Conservation (phyloP, 2,329 filamentous ascomycete genomes). For the Huntiella decipiens region DNA sequence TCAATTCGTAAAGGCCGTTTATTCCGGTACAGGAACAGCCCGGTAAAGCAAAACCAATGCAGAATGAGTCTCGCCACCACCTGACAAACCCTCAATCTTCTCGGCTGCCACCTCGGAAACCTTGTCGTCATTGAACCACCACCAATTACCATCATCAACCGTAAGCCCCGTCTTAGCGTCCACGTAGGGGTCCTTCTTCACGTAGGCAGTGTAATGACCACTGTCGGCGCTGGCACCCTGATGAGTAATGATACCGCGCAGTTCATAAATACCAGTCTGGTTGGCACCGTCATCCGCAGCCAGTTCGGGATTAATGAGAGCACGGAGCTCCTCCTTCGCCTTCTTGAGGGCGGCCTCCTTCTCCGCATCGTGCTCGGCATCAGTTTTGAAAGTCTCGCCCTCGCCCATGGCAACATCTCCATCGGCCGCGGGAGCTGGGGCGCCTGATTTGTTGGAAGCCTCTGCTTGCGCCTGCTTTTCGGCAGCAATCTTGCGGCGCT, state of each 20-base stretch:
- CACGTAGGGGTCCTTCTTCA: slow-evolving; percentile 68
- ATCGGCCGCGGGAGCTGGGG: slow-evolving; percentile 27
- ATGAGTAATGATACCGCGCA: slow-evolving; percentile 85
- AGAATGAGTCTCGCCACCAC: slow-evolving; percentile 74
- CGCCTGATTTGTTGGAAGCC: slow-evolving; percentile 15
- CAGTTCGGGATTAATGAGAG: slow-evolving; percentile 56
- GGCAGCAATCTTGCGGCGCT: slow-evolving; percentile 57
- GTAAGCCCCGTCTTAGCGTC: slow-evolving; percentile 61
- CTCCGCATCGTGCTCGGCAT: slow-evolving; percentile 81
- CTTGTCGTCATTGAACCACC: slow-evolving; percentile 99
- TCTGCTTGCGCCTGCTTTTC: slow-evolving; percentile 29
- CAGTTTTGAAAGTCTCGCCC: slow-evolving; percentile 68
- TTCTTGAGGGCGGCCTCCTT: slow-evolving; percentile 52
- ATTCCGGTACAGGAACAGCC: slow-evolving; percentile 47
- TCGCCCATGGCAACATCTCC: slow-evolving; percentile 50
- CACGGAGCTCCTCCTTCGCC: slow-evolving; percentile 75
- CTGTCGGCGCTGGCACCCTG: slow-evolving; percentile 94
- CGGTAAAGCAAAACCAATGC: slow-evolving; percentile 65
- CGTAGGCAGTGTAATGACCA: slow-evolving; percentile 92
- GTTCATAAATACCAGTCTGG: slow-evolving; percentile 86
- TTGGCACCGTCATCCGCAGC: slow-evolving; percentile 66
- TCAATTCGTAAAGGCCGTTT: slow-evolving; percentile 23
- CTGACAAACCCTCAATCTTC: slow-evolving; percentile 76
- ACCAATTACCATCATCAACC: slow-evolving; percentile 88
- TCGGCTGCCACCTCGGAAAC: slow-evolving; percentile 81